Evolutionary conservation across 176 grass and related monocot species (phyloP), one percentile per base, ranked within the genome.

Genomic region (Zizania latifolia): DNA sequence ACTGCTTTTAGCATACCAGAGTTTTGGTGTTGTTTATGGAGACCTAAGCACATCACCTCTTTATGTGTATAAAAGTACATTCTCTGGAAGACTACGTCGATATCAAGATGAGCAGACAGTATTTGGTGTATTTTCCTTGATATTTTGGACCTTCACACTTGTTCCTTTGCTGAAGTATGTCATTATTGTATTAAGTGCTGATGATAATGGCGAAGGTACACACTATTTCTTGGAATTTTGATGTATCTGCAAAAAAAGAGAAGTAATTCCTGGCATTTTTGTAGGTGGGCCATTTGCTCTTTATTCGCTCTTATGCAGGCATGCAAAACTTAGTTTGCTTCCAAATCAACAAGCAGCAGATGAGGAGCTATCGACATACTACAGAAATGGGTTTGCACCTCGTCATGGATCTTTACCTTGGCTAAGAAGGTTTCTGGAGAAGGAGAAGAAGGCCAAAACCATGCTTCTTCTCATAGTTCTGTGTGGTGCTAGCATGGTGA

Each of bases 111-210:
- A 98, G 22, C 71, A 98, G 58, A 91, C 75, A 19, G 82, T 98
- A 64, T 94, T 88, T 12, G 95, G 95, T 31, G 89, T 83, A 16
- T 80, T 94, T 88, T 94, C 95, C 30, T 73, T 98, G 19, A 87
- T 98, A 65, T 98, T 98, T 64, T 98, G 95, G 95, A 98, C 95
- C 16, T 89, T 98, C 79, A 98, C 95, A 6, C 91, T 98, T 10
- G 73, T 98, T 85, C 91, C 95, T 30, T 50, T 98, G 81, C 76
- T 98, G n/a, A 98, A 98, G 83, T 98, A 98, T 86, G 89, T 84
- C 69, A 43, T 79, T 9, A 82, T 98, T 46, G 91, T 98, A 51
- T 74, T 98, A 63, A 85, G 86, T 51, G 84, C 95, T 61, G 84
- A 94, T 70, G 95, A 98, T 72, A 92, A 92, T 58, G 91, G 91